Percentiles rank a stretch among this genome's conserved stretches.
Evolutionary conservation across 2,329 filamentous ascomycete species (phyloP).

Genomic region (Neurospora crassa): DNA sequence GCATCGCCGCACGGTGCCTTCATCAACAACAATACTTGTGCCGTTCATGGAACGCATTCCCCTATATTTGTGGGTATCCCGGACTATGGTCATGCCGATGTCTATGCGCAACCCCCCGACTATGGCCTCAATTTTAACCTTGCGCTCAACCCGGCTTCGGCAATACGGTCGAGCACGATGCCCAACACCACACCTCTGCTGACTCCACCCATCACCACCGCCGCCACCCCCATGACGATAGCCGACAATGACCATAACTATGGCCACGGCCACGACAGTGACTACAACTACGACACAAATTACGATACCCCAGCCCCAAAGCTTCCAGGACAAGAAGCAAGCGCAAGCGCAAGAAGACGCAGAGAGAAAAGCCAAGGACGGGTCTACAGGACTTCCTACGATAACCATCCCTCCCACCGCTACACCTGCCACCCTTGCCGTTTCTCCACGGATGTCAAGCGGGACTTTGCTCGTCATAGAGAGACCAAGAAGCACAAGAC

Average conservation of each 20-base stretch:
- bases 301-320: neutral
- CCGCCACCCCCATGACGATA: neutral
- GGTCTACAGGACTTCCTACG: neutral
- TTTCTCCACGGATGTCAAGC: neutral
- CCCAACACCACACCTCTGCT: neutral
- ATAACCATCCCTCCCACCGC: neutral
- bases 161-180: neutral
- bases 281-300: neutral
- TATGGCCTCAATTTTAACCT: no score
- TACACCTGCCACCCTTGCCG: neutral
- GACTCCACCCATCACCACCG: neutral
- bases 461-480: neutral
- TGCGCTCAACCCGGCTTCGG: neutral
- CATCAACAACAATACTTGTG: neutral
- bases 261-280: neutral
- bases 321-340: neutral
- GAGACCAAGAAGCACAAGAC: neutral
- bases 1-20: fast-evolving
- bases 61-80: fast-evolving
- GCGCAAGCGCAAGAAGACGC: neutral
- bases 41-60: neutral
- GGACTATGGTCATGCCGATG: neutral
- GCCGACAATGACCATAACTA: neutral
- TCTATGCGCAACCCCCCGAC: neutral
- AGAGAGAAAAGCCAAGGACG: neutral